Evolutionary conservation across 371 early-diverging fungal species (phyloP), one percentile per base, ranked within the genome.

Genomic region (Catenaria anguillulae): DNA sequence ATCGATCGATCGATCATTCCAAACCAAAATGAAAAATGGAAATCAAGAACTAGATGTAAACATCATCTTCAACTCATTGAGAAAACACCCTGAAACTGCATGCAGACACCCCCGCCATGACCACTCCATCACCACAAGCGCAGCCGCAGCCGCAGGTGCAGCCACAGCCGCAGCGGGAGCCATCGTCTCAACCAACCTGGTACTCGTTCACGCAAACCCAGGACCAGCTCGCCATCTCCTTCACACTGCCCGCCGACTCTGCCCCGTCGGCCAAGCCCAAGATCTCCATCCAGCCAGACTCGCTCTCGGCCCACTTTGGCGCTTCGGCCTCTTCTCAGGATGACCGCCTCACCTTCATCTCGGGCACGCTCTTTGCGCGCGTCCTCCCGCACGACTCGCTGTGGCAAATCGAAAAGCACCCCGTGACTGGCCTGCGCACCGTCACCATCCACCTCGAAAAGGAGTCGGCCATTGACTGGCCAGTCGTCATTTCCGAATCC

Each of bases 351-450:
- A n/a, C n/a, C n/a, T n/a, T n/a, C n/a, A n/a, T n/a, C n/a, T n/a
- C n/a, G n/a, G n/a, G n/a, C n/a, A n/a, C n/a, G n/a, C 62, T 77
- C 21, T 77, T 71, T 65, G 72, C 76, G 56, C 71, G 73, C 8
- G 67, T 75, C 29, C 69, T 72, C 56, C 75, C 74, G 42, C 73
- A 66, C 61, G 75, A 68, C 12, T 77, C 78, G 24, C 48, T 75
- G 31, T 75, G 76, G 78, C 78, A 77, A 46, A 59, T 77, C 21
- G 78, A 75, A 66, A 12, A 4, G 48, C n/a, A 12, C 48, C 24
- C 24, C 24, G 40, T 40, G 10, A 40, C 17, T 40, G 40, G 10
- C 10, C n/a, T 24, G 48, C 48, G 48, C 24, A n/a, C 24, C 24
- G 48, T 48, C 5, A 48, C 48, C n/a, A 12, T 48, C 24, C 48